Base-by-base conservation (phyloP, 371 early-diverging fungal genomes). In the Scutellospora calospora region DNA sequence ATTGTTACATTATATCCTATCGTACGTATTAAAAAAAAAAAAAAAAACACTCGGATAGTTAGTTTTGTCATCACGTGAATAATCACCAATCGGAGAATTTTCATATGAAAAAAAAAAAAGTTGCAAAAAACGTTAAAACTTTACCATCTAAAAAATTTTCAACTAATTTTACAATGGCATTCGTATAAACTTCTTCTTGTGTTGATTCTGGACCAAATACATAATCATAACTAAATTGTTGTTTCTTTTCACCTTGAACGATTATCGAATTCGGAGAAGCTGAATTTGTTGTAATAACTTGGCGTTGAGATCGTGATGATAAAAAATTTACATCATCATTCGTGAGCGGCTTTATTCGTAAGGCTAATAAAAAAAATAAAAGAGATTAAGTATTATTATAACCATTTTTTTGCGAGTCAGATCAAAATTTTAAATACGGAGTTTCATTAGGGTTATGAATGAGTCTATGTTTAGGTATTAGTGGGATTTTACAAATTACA, bases 1-100 rank as follows among this genome's bases (percentile, higher is more conserved):
- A 96, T 94, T n/a, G 95, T 98, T 57, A 93, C 97, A 90, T 96
- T 98, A 89, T 93, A 99, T 25, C 96, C 96, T 91, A 81, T 63
- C 9, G 51, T 14, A 51, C 2, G 51, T 51, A 51, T 51, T 9
- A 22, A 31, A 20, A 5, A 25, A 63, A 14, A 6, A 18, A 63
- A 63, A 12, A 3, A 11, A 25, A 25, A 12, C 12, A 29, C 16
- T 11, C 62, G 16, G 16, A 29, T 29, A 27, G 31, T 33, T 18
- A 25, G 14, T 25, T 25, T n/a, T 8, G 14, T 49, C 3, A 16
- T 65, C 29, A 65, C 29, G 29, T 31, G 33, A 63, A 18, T 31
- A 9, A 33, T 0, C 49, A 49, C 14, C 49, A 49, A 49, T 29
- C 63, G 16, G 16, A 25, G 4, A 62, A 6, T 31, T 31, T 4